Conservation (phyloP, 202 grass and related monocot genomes). For the Elaeis oleifera region DNA sequence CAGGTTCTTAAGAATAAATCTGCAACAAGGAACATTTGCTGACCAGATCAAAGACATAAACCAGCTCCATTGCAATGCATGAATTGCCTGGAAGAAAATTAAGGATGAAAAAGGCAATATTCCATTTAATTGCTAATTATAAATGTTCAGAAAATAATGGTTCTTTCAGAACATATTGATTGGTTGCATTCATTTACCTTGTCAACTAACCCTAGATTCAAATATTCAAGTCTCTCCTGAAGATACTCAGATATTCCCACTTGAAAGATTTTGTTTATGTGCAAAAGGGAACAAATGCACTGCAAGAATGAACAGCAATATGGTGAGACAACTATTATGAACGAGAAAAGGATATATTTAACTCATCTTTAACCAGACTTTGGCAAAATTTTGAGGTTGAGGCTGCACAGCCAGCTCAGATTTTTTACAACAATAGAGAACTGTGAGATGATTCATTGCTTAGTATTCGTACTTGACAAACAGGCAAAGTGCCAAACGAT, state of each 20-base stretch:
- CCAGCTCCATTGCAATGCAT: constrained; percentile 73
- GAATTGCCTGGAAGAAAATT: constrained; percentile 68
- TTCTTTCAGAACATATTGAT: no score
- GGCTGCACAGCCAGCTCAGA: no score
- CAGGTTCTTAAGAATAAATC: neutral
- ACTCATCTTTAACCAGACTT: no score
- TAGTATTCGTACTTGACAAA: no score
- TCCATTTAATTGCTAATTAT: no score
- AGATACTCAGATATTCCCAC: constrained; percentile 89
- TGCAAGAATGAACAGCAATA: constrained; percentile 30
- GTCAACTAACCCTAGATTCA: constrained; percentile 56
- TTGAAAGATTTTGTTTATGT: constrained; percentile 96
- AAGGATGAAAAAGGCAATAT: constrained; percentile 8
- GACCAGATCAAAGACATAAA: constrained; percentile 89
- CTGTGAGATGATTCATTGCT: no score
- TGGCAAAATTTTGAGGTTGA: no score
- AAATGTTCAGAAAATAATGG: no score
- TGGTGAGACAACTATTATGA: constrained; percentile 8
- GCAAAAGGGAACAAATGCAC: constrained; percentile 82
- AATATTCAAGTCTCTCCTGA: constrained; percentile 60
- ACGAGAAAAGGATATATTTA: no score
- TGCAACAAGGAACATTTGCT: constrained; percentile 17
- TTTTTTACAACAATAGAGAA: no score
- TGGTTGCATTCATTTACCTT: constrained; percentile 40
- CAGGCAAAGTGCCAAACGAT: no score